Conservation (phyloP, 2,329 filamentous ascomycete species). For the Talaromyces sp. region DNA sequence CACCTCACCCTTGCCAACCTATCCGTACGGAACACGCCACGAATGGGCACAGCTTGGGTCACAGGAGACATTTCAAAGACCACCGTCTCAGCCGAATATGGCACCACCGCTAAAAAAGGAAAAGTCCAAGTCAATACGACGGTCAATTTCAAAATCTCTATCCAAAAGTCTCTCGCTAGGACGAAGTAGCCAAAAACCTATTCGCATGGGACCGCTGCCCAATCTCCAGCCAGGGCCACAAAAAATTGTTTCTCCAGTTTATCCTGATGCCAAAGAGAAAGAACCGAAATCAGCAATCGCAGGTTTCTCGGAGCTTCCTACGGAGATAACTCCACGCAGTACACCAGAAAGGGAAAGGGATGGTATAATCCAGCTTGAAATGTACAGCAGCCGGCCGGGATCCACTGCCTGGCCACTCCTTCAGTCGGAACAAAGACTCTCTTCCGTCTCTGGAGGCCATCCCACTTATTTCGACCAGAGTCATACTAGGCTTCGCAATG, state of each 20-base stretch:
- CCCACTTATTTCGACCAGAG: constrained; percentile 25
- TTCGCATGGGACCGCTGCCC: constrained; percentile 3
- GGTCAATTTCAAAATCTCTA: constrained; percentile 34
- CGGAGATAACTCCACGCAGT: constrained; percentile 37
- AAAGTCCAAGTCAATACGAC: constrained; percentile 31
- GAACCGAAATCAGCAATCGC: constrained; percentile 35
- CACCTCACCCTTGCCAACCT: constrained; percentile 29
- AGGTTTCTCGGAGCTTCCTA: constrained; percentile 32
- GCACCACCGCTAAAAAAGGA: constrained; percentile 20
- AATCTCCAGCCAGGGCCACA: constrained; percentile 30
- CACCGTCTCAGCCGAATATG: constrained; percentile 14
- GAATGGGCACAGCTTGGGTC: constrained; percentile 37
- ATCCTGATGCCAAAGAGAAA: constrained; percentile 28
- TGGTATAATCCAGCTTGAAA: constrained; percentile 15
- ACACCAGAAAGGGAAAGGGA: constrained; percentile 34
- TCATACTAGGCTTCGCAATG: constrained; percentile 27
- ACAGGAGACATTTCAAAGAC: constrained; percentile 28
- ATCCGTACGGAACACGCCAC: constrained; percentile 33
- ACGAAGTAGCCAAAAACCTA: constrained; percentile 25
- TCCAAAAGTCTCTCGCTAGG: constrained; percentile 30
- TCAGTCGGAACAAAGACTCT: constrained; percentile 24
- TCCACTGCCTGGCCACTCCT: constrained; percentile 32
- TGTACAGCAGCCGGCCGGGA: constrained; percentile 22
- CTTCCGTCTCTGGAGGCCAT: constrained; percentile 25
- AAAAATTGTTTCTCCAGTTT: constrained; percentile 25